Evolutionary conservation across 2,329 filamentous ascomycete genomes (phyloP), one percentile per base, ranked within the genome.

Genomic region (Verticillium alfalfae): DNA sequence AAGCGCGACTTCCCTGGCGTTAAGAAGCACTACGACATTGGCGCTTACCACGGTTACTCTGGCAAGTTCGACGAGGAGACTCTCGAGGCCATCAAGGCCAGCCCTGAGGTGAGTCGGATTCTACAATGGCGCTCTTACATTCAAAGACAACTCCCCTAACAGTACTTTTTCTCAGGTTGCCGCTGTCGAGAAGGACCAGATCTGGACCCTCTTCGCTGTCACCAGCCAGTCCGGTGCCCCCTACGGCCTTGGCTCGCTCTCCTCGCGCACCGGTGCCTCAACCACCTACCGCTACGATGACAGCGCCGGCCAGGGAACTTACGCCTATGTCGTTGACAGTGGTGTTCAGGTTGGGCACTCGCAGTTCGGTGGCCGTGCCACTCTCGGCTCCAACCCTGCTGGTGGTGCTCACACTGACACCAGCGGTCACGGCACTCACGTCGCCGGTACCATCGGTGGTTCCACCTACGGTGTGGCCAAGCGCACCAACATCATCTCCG

Each of bases 401-500:
- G 66, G 69, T 39, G 66, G 65, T 22, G 63, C 67, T 45, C 69
- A 73, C 56, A 70, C 70, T 59, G 74, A 80, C 68, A 67, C 62
- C 3, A 69, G 73, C 34, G 80, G 80, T 31, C 79, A 82, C 66
- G 80, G 80, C 34, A 82, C 80, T 0, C 79, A 81, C 66, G 73
- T 76, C 55, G 75, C 80, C 8, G 80, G 79, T 12, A 81, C 76
- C 39, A 76, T 81, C 59, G 78, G 73, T 36, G 75, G 77, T 52
- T 72, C 67, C 62, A 77, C 72, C 2, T 81, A 77, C 61, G 80
- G 80, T 57, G 78, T 82, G 10, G 78, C 79, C 15, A 82, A 81
- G 70, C 75, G 76, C 68, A 71, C 73, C 3, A 74, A 65, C 31
- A 68, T 82, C 39, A 72, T 78, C 56, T 78, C 75, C 8, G 74